These are phyloP conservation scores for Firmiana major DNA, from an alignment of 345 rosid species.

Conservation along the genomic window DNA sequence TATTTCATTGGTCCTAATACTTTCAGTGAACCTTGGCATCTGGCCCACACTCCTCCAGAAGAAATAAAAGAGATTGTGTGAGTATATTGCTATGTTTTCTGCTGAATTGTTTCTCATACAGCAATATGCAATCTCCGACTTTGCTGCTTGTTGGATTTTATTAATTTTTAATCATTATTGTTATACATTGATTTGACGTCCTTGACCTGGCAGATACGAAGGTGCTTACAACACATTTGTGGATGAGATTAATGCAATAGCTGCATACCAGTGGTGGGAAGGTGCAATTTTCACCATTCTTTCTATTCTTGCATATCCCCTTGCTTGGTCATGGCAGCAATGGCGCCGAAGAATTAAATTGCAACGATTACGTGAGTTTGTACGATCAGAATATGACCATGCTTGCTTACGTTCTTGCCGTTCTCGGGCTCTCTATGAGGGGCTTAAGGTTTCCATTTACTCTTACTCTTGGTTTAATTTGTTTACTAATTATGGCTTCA, in stretches of 20 bases:
- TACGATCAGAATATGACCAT: constrained; percentile 98
- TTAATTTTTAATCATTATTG: background rate
- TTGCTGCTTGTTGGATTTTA: background rate
- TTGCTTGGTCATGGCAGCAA: constrained; percentile 99
- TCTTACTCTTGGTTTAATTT: background rate
- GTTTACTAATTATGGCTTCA: background rate
- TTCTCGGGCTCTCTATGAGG: constrained; percentile 98
- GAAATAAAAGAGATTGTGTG: constrained; percentile 97
- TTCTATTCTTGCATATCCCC: constrained; percentile 71
- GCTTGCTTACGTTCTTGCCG: constrained; percentile 98
- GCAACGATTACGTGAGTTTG: constrained; percentile 93
- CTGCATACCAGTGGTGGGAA: constrained; percentile 99
- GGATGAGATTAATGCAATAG: constrained; percentile 92
- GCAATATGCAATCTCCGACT: background rate
- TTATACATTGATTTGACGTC: constrained; percentile 14
- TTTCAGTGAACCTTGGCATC: constrained; percentile 97
- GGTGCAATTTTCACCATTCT: constrained; percentile 87
- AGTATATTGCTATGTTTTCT: constrained; percentile 24
- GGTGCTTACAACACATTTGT: constrained; percentile 92
- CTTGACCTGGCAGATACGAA: constrained; percentile 66
- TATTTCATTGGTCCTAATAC: constrained; percentile 98
- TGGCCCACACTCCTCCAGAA: constrained; percentile 91
- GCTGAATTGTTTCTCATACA: constrained; percentile 16
- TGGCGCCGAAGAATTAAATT: constrained; percentile 81
- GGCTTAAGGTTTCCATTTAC: constrained; percentile 70